These are phyloP conservation scores for Xylariales sp. DNA, from an alignment of 2,329 filamentous ascomycete species.

Conservation along the genomic window DNA sequence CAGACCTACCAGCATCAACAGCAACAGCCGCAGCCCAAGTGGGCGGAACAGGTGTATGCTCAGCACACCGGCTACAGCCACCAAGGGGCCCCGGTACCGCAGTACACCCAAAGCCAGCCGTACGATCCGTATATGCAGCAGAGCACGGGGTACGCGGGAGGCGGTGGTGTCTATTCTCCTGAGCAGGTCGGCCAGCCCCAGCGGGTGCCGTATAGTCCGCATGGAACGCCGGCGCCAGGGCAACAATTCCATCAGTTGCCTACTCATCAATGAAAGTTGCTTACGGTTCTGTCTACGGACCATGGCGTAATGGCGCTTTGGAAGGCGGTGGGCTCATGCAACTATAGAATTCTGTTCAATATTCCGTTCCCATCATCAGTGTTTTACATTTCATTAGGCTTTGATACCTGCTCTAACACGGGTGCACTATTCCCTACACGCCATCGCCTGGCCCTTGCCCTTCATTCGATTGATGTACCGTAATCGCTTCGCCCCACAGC, in stretches of 20 bases:
- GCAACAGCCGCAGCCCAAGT: conserved; percentile 9
- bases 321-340: too few species aligned
- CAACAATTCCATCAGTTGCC: conserved; percentile 11
- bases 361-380: too few species aligned
- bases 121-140: conserved; percentile 13
- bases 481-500: too few species aligned
- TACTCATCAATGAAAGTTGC: conserved; percentile 10
- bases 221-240: conserved; percentile 17
- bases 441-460: too few species aligned
- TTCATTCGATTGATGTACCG: too few species aligned
- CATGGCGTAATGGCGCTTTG: too few species aligned
- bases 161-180: conserved; percentile 10
- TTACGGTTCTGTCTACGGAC: too few species aligned
- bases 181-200: neutral
- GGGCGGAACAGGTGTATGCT: conserved; percentile 9
- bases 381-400: too few species aligned
- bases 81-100: conserved; percentile 3
- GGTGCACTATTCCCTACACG: too few species aligned
- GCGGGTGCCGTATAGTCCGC: conserved; percentile 13
- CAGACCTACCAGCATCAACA: conserved; percentile 15
- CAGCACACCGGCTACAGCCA: neutral
- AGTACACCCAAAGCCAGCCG: conserved; percentile 2
- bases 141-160: conserved; percentile 13
- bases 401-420: too few species aligned
- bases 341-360: too few species aligned